Evolutionary conservation across 1,284 basidiomycete genomes (phyloP), one percentile per base, ranked within the genome.

Genomic region (Pseudozyma flocculosa): DNA sequence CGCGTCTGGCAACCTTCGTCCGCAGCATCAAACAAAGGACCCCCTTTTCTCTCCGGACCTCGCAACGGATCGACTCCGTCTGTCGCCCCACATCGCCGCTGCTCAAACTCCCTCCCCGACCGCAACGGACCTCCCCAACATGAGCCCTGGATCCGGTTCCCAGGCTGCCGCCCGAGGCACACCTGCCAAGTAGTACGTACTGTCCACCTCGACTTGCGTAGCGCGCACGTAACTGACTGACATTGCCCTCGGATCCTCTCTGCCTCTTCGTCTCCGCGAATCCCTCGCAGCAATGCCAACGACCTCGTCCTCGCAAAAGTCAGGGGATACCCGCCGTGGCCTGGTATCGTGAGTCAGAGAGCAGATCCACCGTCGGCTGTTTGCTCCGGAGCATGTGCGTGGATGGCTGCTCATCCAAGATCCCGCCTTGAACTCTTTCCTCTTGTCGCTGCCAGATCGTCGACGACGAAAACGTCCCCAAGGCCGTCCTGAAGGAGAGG

Each of bases 291-390:
- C 53, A 51, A 66, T 22, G 48, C 51, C 50, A 84, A 88, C 75
- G 92, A 95, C 78, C 83, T 92, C 70, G 92, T 97, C 30, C 85
- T 96, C 55, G 91, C 86, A 37, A 92, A 95, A 82, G 82, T 98
- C 75, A 89, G 89, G 80, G 93, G 94, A 15, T 97, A 84, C 81
- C 91, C 94, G 14, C 84, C 88, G 26, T 97, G 93, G 93, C 90
- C 90, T 54, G 89, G 85, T 73, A 87, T 88, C 81, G 90, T 91
- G 73, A 76, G 87, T 81, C 18, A 2, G 34, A n/a, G n/a, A n/a
- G n/a, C n/a, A n/a, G 15, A 26, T 14, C 11, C 30, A 26, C 11
- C 42, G 4, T 11, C 45, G 30, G 50, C 43, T 26, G 29, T n/a
- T 14, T 36, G 38, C 40, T 43, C 21, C 8, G 8, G 13, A 29